A percentile compares a stretch with the other conserved stretches of the same genome.
Evolutionary conservation across 2,329 filamentous ascomycete genomes (phyloP).

Genomic region (Talaromyces sp.): DNA sequence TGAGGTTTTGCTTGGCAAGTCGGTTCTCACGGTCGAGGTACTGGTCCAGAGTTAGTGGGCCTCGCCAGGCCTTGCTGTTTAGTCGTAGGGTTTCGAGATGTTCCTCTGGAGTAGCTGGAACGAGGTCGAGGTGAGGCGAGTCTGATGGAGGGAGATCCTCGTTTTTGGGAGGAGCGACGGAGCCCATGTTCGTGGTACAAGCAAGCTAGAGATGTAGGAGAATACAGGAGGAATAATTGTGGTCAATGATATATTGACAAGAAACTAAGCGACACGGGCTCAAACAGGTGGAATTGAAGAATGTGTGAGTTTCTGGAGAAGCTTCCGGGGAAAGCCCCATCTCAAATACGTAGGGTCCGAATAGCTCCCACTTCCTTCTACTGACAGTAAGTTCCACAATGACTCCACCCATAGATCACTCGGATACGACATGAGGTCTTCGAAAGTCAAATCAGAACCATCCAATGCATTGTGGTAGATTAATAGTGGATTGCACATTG

Average conservation of each 20-base stretch:
- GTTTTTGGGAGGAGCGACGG: slow-evolving; percentile 33
- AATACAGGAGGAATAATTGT: neutral
- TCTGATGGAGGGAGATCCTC: slow-evolving; percentile 40
- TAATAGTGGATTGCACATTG: neutral
- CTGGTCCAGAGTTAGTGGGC: slow-evolving; percentile 51
- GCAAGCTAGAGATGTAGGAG: neutral
- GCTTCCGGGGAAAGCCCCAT: slow-evolving; percentile 10
- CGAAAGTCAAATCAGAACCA: neutral
- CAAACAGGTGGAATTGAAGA: neutral
- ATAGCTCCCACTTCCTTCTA: neutral
- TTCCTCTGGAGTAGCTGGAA: slow-evolving; percentile 54
- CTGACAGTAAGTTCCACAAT: neutral
- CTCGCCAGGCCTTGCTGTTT: slow-evolving; percentile 58
- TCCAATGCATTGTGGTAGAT: neutral
- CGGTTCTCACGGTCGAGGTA: slow-evolving; percentile 58
- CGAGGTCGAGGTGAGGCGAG: slow-evolving; percentile 52
- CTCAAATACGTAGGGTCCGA: neutral
- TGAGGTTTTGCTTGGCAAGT: slow-evolving; percentile 51
- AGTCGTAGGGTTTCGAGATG: slow-evolving; percentile 50
- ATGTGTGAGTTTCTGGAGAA: neutral
- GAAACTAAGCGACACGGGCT: neutral
- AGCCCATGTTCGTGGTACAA: slow-evolving; percentile 32
- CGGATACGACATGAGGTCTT: neutral
- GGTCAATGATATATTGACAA: neutral
- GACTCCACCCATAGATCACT: neutral